Conservation (phyloP, 257 asterid species). For the Solanum virginianum region DNA sequence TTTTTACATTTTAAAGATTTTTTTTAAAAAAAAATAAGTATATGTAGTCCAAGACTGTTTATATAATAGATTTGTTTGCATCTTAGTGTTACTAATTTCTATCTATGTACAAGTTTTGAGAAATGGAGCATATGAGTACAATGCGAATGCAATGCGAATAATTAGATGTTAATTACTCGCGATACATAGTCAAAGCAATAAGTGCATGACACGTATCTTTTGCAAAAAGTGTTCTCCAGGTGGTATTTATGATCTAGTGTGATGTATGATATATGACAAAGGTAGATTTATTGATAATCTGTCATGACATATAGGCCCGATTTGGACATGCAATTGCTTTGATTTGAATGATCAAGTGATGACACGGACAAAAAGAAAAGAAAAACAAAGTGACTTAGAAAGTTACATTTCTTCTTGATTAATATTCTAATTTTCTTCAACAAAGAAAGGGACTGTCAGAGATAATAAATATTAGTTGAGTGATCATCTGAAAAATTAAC, state of each 20-base stretch:
- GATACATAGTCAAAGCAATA: not conserved
- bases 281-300: not conserved
- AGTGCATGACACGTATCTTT: not conserved
- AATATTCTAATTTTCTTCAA: too few species aligned
- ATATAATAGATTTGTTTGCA: not conserved
- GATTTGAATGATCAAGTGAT: not conserved
- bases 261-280: not conserved
- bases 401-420: too few species aligned
- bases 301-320: not conserved
- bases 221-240: not conserved
- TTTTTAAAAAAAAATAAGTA: not conserved
- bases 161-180: not conserved
- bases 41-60: not conserved
- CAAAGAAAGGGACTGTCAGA: not conserved
- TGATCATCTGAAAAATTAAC: not conserved
- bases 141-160: not conserved
- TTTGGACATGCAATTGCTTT: not conserved
- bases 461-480: not conserved
- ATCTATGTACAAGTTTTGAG: not conserved
- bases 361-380: not conserved
- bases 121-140: not conserved
- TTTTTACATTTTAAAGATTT: not conserved
- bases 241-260: not conserved
- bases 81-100: not conserved
- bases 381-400: not conserved